Evolutionary conservation across 768 basidiomycete species (phyloP).

Genomic region (Phaeotremella fagi): DNA sequence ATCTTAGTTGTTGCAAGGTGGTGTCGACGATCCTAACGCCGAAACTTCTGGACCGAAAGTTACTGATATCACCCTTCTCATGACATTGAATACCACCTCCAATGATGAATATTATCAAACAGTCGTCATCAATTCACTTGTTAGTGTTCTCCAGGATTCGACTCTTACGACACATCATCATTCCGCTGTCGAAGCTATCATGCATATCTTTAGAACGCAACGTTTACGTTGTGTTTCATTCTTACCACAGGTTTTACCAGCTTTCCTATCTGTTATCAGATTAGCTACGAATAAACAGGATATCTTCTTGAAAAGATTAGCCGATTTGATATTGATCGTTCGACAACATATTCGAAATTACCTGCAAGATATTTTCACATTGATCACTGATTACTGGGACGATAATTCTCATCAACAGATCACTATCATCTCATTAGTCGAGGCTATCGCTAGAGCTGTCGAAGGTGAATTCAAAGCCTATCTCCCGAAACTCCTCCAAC

Average conservation of each 20-base stretch:
- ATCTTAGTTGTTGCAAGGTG: slow-evolving; percentile 47
- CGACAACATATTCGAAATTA: slow-evolving; percentile 95
- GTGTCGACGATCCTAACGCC: slow-evolving; percentile 60
- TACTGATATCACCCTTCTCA: slow-evolving; percentile 51
- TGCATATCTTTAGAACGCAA: slow-evolving; percentile 98
- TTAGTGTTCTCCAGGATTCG: slow-evolving; percentile 82
- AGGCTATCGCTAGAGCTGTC: slow-evolving; percentile 84
- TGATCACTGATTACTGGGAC: slow-evolving; percentile 90
- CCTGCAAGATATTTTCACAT: slow-evolving; percentile 72
- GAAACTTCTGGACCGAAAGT: slow-evolving; percentile 55
- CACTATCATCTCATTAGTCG: slow-evolving; percentile 85
- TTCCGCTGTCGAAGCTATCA: slow-evolving; percentile 92
- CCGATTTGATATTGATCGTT: slow-evolving; percentile 90
- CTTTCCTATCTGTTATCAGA: slow-evolving; percentile 82
- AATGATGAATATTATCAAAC: slow-evolving; percentile 97
- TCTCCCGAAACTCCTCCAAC: slow-evolving; percentile 80
- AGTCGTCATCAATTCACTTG: slow-evolving; percentile 81
- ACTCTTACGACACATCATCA: slow-evolving; percentile 81
- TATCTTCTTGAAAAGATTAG: slow-evolving; percentile 80
- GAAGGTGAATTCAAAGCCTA: slow-evolving; percentile 98
- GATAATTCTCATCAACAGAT: slow-evolving; percentile 65
- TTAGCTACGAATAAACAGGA: slow-evolving; percentile 72
- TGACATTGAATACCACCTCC: slow-evolving; percentile 52
- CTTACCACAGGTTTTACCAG: slow-evolving; percentile 91
- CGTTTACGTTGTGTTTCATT: slow-evolving; percentile 94